Evolutionary conservation across 331 rosid species (phyloP).

Genomic region (Quercus phellos): DNA sequence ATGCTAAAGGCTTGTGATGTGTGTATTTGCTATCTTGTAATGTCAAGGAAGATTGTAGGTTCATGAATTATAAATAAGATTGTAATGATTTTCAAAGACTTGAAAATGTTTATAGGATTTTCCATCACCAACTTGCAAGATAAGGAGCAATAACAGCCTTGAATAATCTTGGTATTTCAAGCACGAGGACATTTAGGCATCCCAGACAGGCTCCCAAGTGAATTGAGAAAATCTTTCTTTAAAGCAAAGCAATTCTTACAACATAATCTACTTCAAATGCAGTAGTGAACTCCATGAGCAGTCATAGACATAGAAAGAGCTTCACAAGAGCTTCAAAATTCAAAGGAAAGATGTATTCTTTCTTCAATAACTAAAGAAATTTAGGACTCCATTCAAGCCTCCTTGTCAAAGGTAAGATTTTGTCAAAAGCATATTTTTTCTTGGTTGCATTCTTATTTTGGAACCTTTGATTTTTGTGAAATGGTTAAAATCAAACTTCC

Average conservation of each 20-base stretch:
- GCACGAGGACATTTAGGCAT: not conserved
- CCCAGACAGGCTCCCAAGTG: no score
- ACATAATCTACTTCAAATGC: conserved; percentile 38
- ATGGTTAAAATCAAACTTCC: not conserved
- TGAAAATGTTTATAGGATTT: conserved; percentile 7
- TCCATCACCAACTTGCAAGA: conserved; percentile 16
- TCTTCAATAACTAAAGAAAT: conserved; percentile 47
- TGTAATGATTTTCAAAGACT: not conserved
- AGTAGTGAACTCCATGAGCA: conserved; percentile 69
- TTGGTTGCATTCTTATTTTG: not conserved
- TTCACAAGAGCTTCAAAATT: no score
- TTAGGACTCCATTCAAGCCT: conserved; percentile 48
- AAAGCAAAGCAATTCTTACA: conserved; percentile 56
- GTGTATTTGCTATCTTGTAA: conserved; percentile 12
- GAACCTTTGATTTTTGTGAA: not conserved
- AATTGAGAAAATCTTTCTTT: conserved; percentile 26
- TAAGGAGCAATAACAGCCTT: not conserved
- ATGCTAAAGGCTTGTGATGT: not conserved
- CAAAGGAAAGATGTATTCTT: conserved; percentile 5
- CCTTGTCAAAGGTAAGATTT: conserved; percentile 50
- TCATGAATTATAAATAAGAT: not conserved
- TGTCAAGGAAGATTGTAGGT: not conserved
- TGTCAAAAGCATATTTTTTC: not conserved
- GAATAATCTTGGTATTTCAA: conserved; percentile 11
- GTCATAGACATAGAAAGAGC: no score